Evolutionary conservation across 2,329 filamentous ascomycete species (phyloP), one percentile per base, ranked within the genome.

Genomic region (Colletotrichum sp.): DNA sequence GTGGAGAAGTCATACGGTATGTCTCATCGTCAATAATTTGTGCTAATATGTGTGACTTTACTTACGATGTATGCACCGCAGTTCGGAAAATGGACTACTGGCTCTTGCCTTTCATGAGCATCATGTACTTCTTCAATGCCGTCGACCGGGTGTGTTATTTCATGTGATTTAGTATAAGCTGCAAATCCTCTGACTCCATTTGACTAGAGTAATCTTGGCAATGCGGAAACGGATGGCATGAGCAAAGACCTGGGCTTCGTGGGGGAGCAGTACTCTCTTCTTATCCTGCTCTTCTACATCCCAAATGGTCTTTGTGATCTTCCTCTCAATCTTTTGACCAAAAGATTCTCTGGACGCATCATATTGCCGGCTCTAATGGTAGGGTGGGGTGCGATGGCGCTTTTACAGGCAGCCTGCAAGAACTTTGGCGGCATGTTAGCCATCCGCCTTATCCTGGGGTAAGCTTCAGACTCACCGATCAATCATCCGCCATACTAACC

Each of bases 271-370:
- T 88, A 87, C 73, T 87, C 84, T 0, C 78, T 88, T n/a, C 78
- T 88, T 7, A 85, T 90, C 7, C 79, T 89, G 5, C 80, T 90
- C 0, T 90, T 90, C 77, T 89, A 90, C 72, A 85, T 90, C 3
- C 88, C 89, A 0, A 88, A 88, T 75, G 88, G 87, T 1, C 78
- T 90, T 2, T 88, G 84, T 68, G 87, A 90, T 78, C 79, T 90
- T 15, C 88, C 88, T 13, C 84, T 89, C 62, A 90, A 88, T 73
- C 82, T 89, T 68, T 79, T 89, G 65, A 88, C 87, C 9, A 88
- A 88, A 78, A 83, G 83, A 5, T 90, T 86, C 73, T 89, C 83
- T 18, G 71, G 55, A 15, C 63, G 64, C 34, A 36, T 62, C 13
- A 39, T 72, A 4, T 78, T 90, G 76, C 68, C 86, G 68, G 70